Evolutionary conservation across 2,329 filamentous ascomycete genomes (phyloP), one percentile per base, ranked within the genome.

Genomic region (Pleurostoma richardsiae): DNA sequence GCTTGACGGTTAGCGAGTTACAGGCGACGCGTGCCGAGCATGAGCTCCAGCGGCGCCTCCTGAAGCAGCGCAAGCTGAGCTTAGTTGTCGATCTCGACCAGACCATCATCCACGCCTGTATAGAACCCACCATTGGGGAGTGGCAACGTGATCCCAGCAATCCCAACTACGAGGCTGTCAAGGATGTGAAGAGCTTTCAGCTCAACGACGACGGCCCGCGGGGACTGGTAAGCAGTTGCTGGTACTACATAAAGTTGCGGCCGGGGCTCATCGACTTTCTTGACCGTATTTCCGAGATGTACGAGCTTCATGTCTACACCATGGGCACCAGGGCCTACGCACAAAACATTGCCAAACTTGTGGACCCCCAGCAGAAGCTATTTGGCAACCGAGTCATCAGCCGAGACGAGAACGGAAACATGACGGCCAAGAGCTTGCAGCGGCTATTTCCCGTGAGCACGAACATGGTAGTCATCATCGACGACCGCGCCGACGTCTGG

Each of bases 281-380:
- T 42, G 75, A 87, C 49, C 80, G 82, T 44, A 78, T 96, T 42
- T 82, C 90, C 1, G 78, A 84, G 59, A 73, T 94, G 58, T 99
- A 94, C 69, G 94, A 99, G 70, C 75, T 97, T 59, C 94, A 99
- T 64, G 92, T 99, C 52, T 99, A 99, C 72, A 99, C 94, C 40
- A 99, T 99, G 94, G 94, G 92, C 47, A 99, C 94, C 27, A 82
- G 94, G 53, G 89, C 92, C n/a, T 99, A 99, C 62, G 94, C 94
- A 7, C 78, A 91, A 56, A 86, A 89, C 51, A 95, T 99, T 56
- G 90, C 90, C 36, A 86, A 87, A 56, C 92, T 99, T 52, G 88
- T 99, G 52, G 94, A 99, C 59, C 92, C 92, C 0, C 83, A 92
- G 31, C 82, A 85, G 53, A 91, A 86, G 62, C 82, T 96, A 7